These are phyloP conservation scores for Lichtheimia corymbifera DNA, from an alignment of 371 early-diverging fungal species.

Conservation along the genomic window DNA sequence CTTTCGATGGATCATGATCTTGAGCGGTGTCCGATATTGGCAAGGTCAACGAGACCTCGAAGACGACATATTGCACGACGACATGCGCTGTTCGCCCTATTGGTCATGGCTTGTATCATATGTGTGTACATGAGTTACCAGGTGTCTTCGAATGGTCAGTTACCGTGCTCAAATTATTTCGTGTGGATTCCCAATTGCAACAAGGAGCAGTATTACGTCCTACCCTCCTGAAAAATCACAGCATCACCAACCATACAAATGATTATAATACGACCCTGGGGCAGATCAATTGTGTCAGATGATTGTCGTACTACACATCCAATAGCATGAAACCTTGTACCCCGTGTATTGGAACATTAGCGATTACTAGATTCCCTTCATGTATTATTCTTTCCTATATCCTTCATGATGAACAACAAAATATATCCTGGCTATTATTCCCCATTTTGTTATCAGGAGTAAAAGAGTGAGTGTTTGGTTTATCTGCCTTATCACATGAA, in stretches of 20 bases:
- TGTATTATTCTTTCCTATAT: no score
- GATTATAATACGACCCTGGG: neutral
- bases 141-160: slow-evolving; percentile 8
- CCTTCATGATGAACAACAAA: no score
- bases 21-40: neutral
- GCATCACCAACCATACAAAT: neutral
- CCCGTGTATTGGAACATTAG: slow-evolving; percentile 2
- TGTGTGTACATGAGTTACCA: slow-evolving; percentile 20
- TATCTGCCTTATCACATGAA: no score
- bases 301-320: neutral
- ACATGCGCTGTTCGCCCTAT: slow-evolving; percentile 11
- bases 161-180: slow-evolving; percentile 20
- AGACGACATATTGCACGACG: slow-evolving; percentile 9
- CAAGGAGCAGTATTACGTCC: slow-evolving; percentile 11
- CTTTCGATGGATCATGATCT: slow-evolving; percentile 3
- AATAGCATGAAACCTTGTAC: neutral
- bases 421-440: no score
- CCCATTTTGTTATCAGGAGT: no score
- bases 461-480: no score
- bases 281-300: neutral
- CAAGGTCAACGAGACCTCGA: slow-evolving; percentile 3
- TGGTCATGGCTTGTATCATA: slow-evolving; percentile 14
- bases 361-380: neutral
- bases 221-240: neutral
- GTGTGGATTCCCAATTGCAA: slow-evolving; percentile 24